Percentiles rank a stretch among this genome's conserved stretches.
These are phyloP conservation scores for Chrysoporthe cubensis DNA, from an alignment of 2,329 filamentous ascomycete species.

Conservation along the genomic window DNA sequence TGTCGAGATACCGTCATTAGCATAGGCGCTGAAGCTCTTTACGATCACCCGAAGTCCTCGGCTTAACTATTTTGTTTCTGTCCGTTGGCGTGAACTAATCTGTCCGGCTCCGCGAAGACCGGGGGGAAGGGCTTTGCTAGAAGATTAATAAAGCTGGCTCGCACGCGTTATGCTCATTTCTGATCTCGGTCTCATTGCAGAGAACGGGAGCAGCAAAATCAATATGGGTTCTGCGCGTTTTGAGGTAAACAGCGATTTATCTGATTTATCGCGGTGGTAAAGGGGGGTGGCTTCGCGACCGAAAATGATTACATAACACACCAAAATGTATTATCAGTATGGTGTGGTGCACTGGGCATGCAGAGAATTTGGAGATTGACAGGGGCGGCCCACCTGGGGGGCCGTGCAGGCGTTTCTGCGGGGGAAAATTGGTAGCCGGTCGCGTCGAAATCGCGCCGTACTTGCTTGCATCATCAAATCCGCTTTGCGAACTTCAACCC, in stretches of 20 bases:
- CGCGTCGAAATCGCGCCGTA: conserved; percentile 27
- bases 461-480: conserved; percentile 27
- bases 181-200: not conserved
- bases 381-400: conserved; percentile 6
- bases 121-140: not conserved
- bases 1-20: not conserved
- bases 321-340: not conserved
- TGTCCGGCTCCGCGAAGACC: not conserved
- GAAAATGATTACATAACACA: not conserved
- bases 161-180: not conserved
- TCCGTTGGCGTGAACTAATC: not conserved
- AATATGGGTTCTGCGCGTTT: not conserved
- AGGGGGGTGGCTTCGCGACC: not conserved
- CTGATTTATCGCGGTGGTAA: too few relatives aligned
- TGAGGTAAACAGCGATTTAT: not conserved
- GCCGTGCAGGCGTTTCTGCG: not conserved
- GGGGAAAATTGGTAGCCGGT: conserved; percentile 24
- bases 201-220: not conserved
- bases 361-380: conserved; percentile 3
- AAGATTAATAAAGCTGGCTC: not conserved
- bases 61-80: not conserved
- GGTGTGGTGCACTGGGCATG: not conserved
- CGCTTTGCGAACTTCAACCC: conserved; percentile 14
- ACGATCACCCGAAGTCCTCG: not conserved
- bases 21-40: not conserved